These are phyloP conservation scores for Didymella lethalis DNA, from an alignment of 2,329 filamentous ascomycete genomes.

Conservation along the genomic window DNA sequence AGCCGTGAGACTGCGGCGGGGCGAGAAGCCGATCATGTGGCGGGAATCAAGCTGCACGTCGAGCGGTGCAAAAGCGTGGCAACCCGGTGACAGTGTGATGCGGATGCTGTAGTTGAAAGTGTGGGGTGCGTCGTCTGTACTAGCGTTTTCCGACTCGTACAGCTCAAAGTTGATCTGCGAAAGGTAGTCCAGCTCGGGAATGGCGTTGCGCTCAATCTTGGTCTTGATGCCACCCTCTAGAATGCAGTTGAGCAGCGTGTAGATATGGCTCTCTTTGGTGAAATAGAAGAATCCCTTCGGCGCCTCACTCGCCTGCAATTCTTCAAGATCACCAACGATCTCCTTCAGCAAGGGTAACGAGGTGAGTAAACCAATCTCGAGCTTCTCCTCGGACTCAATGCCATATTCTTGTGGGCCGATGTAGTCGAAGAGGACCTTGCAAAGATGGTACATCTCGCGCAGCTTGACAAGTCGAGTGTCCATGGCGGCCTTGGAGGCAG, in stretches of 20 bases:
- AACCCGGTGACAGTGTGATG: slow-evolving; percentile 94
- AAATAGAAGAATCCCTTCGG: slow-evolving; percentile 99
- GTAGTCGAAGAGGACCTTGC: slow-evolving; percentile 96
- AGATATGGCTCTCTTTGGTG: slow-evolving; percentile 98
- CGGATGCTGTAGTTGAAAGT: slow-evolving; percentile 94
- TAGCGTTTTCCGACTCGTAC: slow-evolving; percentile 87
- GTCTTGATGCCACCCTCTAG: slow-evolving; percentile 95
- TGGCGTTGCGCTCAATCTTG: slow-evolving; percentile 93
- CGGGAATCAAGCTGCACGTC: slow-evolving; percentile 96
- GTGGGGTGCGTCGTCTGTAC: slow-evolving; percentile 65
- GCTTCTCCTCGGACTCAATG: slow-evolving; percentile 92
- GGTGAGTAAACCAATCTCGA: slow-evolving; percentile 96
- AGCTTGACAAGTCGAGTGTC: slow-evolving; percentile 88
- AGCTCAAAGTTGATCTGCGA: slow-evolving; percentile 98
- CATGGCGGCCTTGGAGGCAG: slow-evolving; percentile 73
- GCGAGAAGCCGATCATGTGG: slow-evolving; percentile 94
- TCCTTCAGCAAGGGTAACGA: slow-evolving; percentile 93
- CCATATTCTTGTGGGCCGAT: slow-evolving; percentile 98
- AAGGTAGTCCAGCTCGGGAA: slow-evolving; percentile 96
- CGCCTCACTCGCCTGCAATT: slow-evolving; percentile 92
- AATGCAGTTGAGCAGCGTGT: slow-evolving; percentile 97
- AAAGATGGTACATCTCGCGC: slow-evolving; percentile 89
- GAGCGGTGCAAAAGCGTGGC: slow-evolving; percentile 93
- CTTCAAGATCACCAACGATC: slow-evolving; percentile 95
- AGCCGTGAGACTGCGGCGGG: slow-evolving; percentile 85